A percentile compares a stretch with the other conserved stretches of the same genome.
These are phyloP conservation scores for Chaetomiaceae sp. DNA, from an alignment of 2,329 filamentous ascomycete genomes.

Conservation along the genomic window DNA sequence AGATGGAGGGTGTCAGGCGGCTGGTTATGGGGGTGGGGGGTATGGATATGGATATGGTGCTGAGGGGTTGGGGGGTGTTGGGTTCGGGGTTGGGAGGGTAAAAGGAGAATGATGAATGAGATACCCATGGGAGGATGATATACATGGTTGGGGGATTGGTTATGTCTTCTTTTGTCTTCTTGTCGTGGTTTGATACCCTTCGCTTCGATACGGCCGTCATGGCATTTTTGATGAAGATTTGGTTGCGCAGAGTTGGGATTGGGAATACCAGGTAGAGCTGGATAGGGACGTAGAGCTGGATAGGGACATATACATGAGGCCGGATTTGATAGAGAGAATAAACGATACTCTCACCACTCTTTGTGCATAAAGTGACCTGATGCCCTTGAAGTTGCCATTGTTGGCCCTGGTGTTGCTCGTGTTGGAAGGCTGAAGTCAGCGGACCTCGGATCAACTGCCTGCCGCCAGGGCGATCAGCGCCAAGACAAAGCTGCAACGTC, in stretches of 20 bases:
- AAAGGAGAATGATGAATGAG: background rate
- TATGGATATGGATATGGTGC: background rate
- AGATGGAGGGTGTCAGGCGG: too few species aligned
- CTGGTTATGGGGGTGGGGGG: background rate
- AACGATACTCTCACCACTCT: background rate
- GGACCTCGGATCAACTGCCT: too few species aligned
- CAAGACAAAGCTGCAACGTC: slow-evolving; percentile 4
- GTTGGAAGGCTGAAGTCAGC: background rate
- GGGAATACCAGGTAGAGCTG: too few species aligned
- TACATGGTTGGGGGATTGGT: background rate
- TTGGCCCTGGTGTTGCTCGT: background rate
- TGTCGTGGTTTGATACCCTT: slow-evolving; percentile 3
- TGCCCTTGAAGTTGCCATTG: too few species aligned
- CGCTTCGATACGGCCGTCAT: background rate
- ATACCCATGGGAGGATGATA: background rate
- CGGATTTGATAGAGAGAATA: background rate
- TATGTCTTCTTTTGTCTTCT: background rate
- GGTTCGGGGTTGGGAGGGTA: background rate
- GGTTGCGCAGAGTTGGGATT: too few species aligned
- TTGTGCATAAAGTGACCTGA: too few species aligned
- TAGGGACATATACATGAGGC: background rate
- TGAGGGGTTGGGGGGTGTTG: background rate
- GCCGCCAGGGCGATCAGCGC: background rate
- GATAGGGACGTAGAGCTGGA: background rate
- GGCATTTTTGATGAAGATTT: background rate